These are phyloP conservation scores for Daedaleopsis nitida DNA, from an alignment of 768 basidiomycete species.

Conservation along the genomic window DNA sequence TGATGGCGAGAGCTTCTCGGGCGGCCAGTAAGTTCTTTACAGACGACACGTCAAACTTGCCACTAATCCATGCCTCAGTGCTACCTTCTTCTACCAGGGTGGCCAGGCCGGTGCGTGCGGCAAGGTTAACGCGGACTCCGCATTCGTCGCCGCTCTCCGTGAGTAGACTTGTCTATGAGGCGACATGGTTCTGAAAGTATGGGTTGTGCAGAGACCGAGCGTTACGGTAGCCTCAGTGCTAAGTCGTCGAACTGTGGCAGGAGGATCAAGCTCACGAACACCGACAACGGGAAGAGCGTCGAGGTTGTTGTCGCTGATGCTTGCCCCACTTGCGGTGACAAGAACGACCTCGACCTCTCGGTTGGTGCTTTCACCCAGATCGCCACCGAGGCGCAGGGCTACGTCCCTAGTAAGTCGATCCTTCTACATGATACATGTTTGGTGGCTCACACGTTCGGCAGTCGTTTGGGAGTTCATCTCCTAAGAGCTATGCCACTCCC, in stretches of 20 bases:
- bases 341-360: conserved; percentile 77
- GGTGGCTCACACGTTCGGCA: conserved; percentile 12
- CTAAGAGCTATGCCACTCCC: conserved; percentile 4
- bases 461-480: conserved; percentile 32
- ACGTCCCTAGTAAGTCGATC: conserved; percentile 58
- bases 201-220: conserved; percentile 40
- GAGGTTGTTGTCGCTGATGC: conserved; percentile 59
- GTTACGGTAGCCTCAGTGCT: conserved; percentile 50
- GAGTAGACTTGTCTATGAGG: conserved; percentile 22
- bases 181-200: background rate
- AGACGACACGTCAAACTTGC: background rate
- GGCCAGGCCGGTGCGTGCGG: conserved; percentile 85
- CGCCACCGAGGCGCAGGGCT: conserved; percentile 50
- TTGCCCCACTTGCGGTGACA: conserved; percentile 76
- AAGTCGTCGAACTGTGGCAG: conserved; percentile 66
- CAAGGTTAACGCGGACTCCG: conserved; percentile 52
- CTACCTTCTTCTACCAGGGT: conserved; percentile 48
- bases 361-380: conserved; percentile 63
- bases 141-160: conserved; percentile 66
- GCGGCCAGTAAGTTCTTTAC: conserved; percentile 31
- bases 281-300: conserved; percentile 56
- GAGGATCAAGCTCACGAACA: conserved; percentile 64
- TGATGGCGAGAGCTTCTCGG: conserved; percentile 35
- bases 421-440: background rate
- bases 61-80: conserved; percentile 25